Evolutionary conservation across 2,329 filamentous ascomycete genomes (phyloP), one percentile per base, ranked within the genome.

Genomic region (Aureobasidium sp.): DNA sequence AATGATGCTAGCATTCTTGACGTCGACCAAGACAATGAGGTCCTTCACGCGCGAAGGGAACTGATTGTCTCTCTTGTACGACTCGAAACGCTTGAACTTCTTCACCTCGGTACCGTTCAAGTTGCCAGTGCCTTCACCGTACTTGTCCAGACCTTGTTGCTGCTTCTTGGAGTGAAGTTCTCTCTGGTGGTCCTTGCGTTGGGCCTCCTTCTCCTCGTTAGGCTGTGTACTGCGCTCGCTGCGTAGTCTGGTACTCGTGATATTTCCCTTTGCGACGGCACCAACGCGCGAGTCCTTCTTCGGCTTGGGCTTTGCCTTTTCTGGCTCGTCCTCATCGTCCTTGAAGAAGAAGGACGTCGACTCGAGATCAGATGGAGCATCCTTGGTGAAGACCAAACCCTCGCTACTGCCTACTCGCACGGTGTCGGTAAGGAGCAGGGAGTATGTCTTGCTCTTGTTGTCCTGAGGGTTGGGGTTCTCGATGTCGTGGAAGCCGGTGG

Each of bases 341-440:
- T 96, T 96, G 80, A 99, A 99, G 78, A 97, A 97, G 80, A 99
- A 99, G 0, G 93, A 96, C 42, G 93, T 93, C 4, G 91, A 91
- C 70, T 97, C 94, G 63, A 96, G 85, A 71, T 96, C 93, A 31
- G 90, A 89, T 2, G 92, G 87, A 0, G 93, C 92, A 72, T 97
- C 92, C 63, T 91, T 91, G 20, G 94, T 99, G 77, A 99, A 97
- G 31, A 97, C 86, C 36, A 91, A 87, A 0, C 88, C 84, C 56
- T 96, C 91, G n/a, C 78, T 72, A 37, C 84, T 80, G 12, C 88
- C 90, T 55, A 97, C 91, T 68, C 94, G 90, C 48, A 99, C 87
- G 0, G 95, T 99, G 75, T 99, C 94, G 1, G 90, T 92, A 51
- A 99, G 84, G 53, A 96, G 83, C 67, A 99, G 83, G 0, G 92